phyloP scores from a whole-genome alignment of 345 rosid species.

The Orychophragmus violaceus region DNA sequence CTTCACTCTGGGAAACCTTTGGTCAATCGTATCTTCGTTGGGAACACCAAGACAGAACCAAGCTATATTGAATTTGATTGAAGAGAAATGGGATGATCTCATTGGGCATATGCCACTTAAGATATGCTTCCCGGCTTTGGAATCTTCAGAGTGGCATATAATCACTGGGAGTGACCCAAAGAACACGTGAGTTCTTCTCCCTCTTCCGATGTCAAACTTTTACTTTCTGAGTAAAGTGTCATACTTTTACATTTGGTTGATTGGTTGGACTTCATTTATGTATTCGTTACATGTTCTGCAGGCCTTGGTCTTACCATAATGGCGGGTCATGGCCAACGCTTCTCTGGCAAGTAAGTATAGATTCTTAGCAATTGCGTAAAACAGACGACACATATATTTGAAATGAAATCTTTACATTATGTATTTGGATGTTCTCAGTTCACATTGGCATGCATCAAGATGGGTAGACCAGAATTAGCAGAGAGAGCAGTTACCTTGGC shows the following conservation, averaged over 20 bases:
- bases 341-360: slow-evolving; percentile 73
- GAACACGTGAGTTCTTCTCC: slow-evolving; percentile 60
- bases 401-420: background rate
- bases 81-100: slow-evolving; percentile 77
- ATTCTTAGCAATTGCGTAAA: background rate
- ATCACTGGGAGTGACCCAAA: slow-evolving; percentile 92
- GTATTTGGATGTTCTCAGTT: slow-evolving; percentile 36
- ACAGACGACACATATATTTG: background rate
- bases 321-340: slow-evolving; percentile 98
- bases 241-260: no score
- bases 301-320: slow-evolving; percentile 98
- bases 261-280: background rate
- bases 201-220: background rate
- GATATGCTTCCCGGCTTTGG: slow-evolving; percentile 84
- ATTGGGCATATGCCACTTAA: slow-evolving; percentile 87
- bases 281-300: slow-evolving; percentile 28
- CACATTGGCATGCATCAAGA: slow-evolving; percentile 85
- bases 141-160: slow-evolving; percentile 80
- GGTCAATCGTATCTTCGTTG: slow-evolving; percentile 58
- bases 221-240: no score
- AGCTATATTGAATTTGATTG: slow-evolving; percentile 63
- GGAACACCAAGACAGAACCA: slow-evolving; percentile 56
- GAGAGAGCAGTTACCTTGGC: slow-evolving; percentile 63
- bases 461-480: slow-evolving; percentile 66
- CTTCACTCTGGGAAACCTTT: slow-evolving; percentile 81